These are phyloP conservation scores for Volvox reticuliferus DNA, from an alignment of 139 green algal genomes.

Conservation along the genomic window DNA sequence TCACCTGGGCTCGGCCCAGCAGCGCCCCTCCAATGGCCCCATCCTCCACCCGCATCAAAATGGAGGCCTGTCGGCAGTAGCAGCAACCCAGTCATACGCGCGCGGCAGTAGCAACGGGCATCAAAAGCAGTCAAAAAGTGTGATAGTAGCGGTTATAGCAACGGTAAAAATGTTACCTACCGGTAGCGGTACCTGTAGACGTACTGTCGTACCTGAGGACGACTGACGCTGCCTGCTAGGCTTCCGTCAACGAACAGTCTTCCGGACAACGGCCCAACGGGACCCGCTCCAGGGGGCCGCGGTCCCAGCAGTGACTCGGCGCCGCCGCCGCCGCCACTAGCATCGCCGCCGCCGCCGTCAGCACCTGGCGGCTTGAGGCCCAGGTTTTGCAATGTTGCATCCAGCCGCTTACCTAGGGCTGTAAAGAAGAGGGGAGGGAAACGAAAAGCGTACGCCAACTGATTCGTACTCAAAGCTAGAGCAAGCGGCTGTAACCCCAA, in stretches of 20 bases:
- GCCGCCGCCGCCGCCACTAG: neutral
- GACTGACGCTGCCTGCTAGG: slow-evolving; percentile 64
- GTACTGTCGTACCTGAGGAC: slow-evolving; percentile 49
- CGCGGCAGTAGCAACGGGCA: no score
- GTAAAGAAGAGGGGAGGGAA: neutral
- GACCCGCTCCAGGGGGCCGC: neutral
- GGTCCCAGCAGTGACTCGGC: neutral
- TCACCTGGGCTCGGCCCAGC: slow-evolving; percentile 54
- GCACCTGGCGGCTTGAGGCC: slow-evolving; percentile 45
- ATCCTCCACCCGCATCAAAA: slow-evolving; percentile 79
- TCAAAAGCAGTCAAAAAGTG: no score
- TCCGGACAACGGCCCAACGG: slow-evolving; percentile 77
- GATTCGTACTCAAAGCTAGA: no score
- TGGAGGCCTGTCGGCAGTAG: neutral
- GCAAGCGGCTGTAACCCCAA: no score
- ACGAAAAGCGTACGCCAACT: neutral
- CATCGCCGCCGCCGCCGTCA: neutral
- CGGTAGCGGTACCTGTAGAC: no score
- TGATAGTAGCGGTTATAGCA: neutral
- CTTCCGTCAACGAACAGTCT: slow-evolving; percentile 81
- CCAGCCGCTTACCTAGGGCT: slow-evolving; percentile 56
- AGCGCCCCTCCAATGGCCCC: slow-evolving; percentile 78
- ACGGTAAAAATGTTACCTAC: neutral
- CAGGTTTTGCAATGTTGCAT: slow-evolving; percentile 52
- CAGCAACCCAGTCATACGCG: neutral